phyloP scores from a whole-genome alignment of 202 grass and related monocot genomes.

The Eragrostis tef region DNA sequence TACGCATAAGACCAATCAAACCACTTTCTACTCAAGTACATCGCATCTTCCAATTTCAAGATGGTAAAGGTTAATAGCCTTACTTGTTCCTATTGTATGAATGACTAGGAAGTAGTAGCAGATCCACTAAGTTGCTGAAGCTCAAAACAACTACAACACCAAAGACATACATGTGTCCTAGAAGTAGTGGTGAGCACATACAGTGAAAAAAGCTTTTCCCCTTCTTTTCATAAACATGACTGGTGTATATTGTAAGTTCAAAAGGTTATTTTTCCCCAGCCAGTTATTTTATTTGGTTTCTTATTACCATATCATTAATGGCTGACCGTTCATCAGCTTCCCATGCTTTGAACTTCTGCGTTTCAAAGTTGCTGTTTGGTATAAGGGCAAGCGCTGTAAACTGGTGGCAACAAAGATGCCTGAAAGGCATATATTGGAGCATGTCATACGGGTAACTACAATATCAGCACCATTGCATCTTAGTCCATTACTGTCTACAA shows the following conservation, averaged over 20 bases:
- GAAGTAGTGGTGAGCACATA: constrained; percentile 19
- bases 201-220: background rate
- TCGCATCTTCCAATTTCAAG: background rate
- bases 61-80: background rate
- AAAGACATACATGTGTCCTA: background rate
- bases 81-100: background rate
- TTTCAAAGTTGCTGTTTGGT: background rate
- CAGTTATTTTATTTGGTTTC: too few relatives aligned
- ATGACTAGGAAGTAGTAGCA: background rate
- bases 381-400: background rate
- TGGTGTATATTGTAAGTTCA: background rate
- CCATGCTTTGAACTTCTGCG: background rate
- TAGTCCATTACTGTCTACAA: background rate
- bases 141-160: constrained; percentile 4
- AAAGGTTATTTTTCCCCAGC: background rate
- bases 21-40: background rate
- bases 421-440: background rate
- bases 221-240: background rate
- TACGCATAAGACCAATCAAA: background rate
- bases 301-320: background rate
- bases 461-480: background rate
- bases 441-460: background rate
- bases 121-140: background rate
- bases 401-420: background rate
- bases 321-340: background rate